Evolutionary conservation across 2,329 filamentous ascomycete genomes (phyloP).

Genomic region (Hortaea sp.): DNA sequence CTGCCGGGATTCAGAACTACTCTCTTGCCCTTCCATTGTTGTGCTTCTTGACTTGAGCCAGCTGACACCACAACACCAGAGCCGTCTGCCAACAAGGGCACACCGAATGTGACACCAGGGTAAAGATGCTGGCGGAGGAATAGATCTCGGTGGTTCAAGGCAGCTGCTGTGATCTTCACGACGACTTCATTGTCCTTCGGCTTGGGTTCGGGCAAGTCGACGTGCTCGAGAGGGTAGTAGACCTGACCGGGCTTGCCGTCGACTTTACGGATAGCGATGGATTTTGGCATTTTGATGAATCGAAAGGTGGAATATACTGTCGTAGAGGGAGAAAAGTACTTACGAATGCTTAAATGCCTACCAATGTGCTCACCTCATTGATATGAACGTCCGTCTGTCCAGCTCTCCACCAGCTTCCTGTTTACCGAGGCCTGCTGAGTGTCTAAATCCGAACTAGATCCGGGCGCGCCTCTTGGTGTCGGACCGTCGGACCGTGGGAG

Average conservation of each 20-base stretch:
- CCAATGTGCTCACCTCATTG: too few relatives aligned
- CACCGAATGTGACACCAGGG: slow-evolving; percentile 68
- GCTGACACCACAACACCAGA: slow-evolving; percentile 60
- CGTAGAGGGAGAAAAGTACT: too few relatives aligned
- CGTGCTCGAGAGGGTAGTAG: slow-evolving; percentile 60
- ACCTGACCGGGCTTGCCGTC: slow-evolving; percentile 81
- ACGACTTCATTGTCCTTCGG: slow-evolving; percentile 54
- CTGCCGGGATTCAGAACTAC: slow-evolving; percentile 71
- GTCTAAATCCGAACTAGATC: neutral
- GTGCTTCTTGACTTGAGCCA: slow-evolving; percentile 46
- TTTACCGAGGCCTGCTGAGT: neutral
- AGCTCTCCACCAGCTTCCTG: neutral
- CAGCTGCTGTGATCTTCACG: slow-evolving; percentile 64
- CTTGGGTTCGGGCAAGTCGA: slow-evolving; percentile 52
- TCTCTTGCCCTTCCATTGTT: slow-evolving; percentile 50
- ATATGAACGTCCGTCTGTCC: neutral
- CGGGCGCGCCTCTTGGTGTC: neutral
- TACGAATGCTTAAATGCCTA: too few relatives aligned
- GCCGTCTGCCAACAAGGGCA: slow-evolving; percentile 75
- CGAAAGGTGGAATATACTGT: neutral
- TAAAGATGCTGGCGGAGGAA: slow-evolving; percentile 92
- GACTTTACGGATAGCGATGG: slow-evolving; percentile 56
- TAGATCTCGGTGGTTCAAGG: slow-evolving; percentile 90
- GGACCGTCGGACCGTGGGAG: too few relatives aligned
- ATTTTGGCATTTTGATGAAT: slow-evolving; percentile 37